Conservation (phyloP, 176 grass and related monocot genomes). For the Aegilops bicornis region DNA sequence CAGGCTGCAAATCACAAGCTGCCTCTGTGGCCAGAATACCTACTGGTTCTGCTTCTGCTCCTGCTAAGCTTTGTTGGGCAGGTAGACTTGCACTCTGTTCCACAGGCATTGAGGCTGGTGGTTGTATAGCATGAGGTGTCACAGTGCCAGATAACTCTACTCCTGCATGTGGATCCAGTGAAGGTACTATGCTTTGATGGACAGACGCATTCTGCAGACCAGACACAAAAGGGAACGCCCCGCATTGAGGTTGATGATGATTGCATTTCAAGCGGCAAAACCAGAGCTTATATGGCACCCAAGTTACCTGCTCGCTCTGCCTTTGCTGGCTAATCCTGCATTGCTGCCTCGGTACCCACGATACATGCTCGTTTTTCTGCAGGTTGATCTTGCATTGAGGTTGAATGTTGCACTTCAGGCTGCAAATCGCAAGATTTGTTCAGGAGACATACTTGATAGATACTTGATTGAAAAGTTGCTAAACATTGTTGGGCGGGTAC, state of each 20-base stretch:
- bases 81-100: slow-evolving; percentile 5
- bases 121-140: slow-evolving; percentile 3
- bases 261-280: slow-evolving; percentile 20
- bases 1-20: slow-evolving; percentile 13
- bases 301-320: slow-evolving; percentile 21
- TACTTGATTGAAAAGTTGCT: neutral
- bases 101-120: slow-evolving; percentile 1
- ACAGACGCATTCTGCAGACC: neutral
- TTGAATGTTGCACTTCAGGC: slow-evolving; percentile 23
- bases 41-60: slow-evolving; percentile 29
- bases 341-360: neutral
- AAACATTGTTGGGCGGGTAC: neutral
- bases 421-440: slow-evolving; percentile 3
- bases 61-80: neutral
- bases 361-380: slow-evolving; percentile 23
- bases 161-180: neutral
- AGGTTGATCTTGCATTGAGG: slow-evolving; percentile 17
- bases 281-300: neutral
- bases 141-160: neutral
- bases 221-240: neutral
- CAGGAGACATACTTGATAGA: no score
- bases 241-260: slow-evolving; percentile 1
- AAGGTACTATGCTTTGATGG: slow-evolving; percentile 2
- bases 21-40: slow-evolving; percentile 8
- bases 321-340: slow-evolving; percentile 12